Base-by-base conservation (phyloP, 352 stramenopile genomes). In the Elongisporangium senticosum region DNA sequence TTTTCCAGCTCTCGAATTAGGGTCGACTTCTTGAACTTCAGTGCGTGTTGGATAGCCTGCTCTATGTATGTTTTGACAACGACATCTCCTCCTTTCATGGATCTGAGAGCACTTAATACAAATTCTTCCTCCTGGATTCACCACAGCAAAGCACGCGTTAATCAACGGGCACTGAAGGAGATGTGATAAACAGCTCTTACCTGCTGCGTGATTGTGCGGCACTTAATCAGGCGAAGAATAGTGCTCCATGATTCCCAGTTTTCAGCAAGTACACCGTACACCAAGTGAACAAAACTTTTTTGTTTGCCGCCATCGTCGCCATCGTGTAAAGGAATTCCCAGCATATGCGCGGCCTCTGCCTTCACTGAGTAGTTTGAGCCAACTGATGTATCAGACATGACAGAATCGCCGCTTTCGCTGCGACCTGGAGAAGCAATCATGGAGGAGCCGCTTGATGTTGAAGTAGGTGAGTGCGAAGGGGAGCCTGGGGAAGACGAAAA, bases 161-260 rank as follows among this genome's bases (percentile, higher is more conserved):
- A 43, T 15, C 13, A 2, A 50, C 10, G 17, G 20, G 19, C 20
- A 57, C 54, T 11, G 8, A 39, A 26, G 10, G 20, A 53, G 20
- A 53, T 8, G 17, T 10, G 14, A 15, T 37, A 48, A 62, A 47
- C 19, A 47, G 7, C 15, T 59, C 48, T 23, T 64, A 90, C 80
- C 80, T 92, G 78, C 56, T 87, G 77, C 2, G 80, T 89, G 5
- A 74, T 89, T 33, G 73, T 71, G 5, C 84, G 73, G 3, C 79
- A 72, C 57, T 89, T 91, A 58, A 93, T 87, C n/a, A 93, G 59
- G 10, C 74, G 79, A 33, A 92, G 67, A 43, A 95, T 84, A n/a
- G 81, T 88, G 53, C 79, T 90, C 86, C 86, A 95, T 0, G 79
- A 67, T 51, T 90, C 79, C 83, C 82, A 93, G 52, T 95, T 93